Conservation (phyloP, 176 grass and related monocot species). For the Zoysia japonica region DNA sequence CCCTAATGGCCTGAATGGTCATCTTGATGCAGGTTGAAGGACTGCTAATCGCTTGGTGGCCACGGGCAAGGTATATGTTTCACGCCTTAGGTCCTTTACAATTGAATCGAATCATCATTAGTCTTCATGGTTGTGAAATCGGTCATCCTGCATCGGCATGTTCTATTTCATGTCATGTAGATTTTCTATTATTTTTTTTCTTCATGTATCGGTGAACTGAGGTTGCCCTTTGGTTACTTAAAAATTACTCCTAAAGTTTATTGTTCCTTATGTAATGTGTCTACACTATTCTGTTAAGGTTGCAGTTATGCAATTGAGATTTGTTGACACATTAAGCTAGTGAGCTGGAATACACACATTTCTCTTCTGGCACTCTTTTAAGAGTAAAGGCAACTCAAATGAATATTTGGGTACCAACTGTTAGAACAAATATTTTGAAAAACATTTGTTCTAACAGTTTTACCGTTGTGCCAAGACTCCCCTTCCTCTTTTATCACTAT, state of each 20-base stretch:
- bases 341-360: neutral
- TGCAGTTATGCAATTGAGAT: neutral
- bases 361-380: neutral
- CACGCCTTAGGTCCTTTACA: neutral
- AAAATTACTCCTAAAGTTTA: neutral
- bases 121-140: neutral
- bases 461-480: too few relatives aligned
- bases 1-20: neutral
- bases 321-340: neutral
- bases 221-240: neutral
- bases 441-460: too few relatives aligned
- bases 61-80: constrained; percentile 32
- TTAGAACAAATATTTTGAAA: neutral
- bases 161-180: neutral
- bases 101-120: too few relatives aligned
- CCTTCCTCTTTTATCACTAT: constrained; percentile 8
- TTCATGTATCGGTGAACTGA: constrained; percentile 1
- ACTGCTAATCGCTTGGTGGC: neutral
- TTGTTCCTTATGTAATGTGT: neutral
- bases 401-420: neutral
- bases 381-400: neutral
- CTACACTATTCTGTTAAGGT: neutral
- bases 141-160: neutral
- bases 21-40: constrained; percentile 32
- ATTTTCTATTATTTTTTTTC: neutral